phyloP scores from a whole-genome alignment of 306 rosid species.

The Boehmeria nivea region DNA sequence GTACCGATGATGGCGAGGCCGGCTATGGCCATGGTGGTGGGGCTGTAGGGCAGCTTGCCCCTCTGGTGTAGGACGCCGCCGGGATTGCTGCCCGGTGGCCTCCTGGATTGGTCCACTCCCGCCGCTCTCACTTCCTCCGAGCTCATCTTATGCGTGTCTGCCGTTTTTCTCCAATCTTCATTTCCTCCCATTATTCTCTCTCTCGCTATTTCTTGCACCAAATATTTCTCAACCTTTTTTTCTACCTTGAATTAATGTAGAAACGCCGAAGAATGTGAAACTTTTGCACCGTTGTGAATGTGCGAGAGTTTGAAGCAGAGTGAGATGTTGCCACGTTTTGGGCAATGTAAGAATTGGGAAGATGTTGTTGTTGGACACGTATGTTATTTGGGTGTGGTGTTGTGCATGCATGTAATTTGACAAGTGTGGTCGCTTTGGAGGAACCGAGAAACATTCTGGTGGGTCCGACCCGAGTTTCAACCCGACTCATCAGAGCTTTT shows the following conservation, averaged over 20 bases:
- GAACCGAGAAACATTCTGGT: no score
- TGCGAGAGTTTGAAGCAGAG: not conserved
- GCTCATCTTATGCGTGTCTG: slow-evolving; percentile 59
- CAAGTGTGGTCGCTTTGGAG: no score
- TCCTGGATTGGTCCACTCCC: slow-evolving; percentile 58
- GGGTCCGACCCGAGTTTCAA: no score
- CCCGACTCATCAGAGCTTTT: no score
- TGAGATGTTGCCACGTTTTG: slow-evolving; percentile 6
- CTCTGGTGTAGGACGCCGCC: slow-evolving; percentile 65
- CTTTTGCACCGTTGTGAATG: not conserved
- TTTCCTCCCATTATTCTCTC: slow-evolving; percentile 27
- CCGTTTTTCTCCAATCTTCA: slow-evolving; percentile 51
- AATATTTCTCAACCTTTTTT: no score
- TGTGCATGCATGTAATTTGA: no score
- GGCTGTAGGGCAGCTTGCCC: slow-evolving; percentile 41
- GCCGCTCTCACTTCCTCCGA: slow-evolving; percentile 48
- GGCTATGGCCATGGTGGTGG: slow-evolving; percentile 26
- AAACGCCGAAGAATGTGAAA: not conserved
- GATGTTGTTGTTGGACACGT: slow-evolving; percentile 12
- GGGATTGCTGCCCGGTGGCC: slow-evolving; percentile 51
- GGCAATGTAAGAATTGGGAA: no score
- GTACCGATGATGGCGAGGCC: slow-evolving; percentile 40
- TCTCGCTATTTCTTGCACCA: not conserved
- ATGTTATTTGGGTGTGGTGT: not conserved
- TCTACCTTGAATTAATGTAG: no score